Percentiles rank a stretch among this genome's conserved stretches.
phyloP scores from a whole-genome alignment of 129 eudicot species.

The Chrysanthemum makinoi region DNA sequence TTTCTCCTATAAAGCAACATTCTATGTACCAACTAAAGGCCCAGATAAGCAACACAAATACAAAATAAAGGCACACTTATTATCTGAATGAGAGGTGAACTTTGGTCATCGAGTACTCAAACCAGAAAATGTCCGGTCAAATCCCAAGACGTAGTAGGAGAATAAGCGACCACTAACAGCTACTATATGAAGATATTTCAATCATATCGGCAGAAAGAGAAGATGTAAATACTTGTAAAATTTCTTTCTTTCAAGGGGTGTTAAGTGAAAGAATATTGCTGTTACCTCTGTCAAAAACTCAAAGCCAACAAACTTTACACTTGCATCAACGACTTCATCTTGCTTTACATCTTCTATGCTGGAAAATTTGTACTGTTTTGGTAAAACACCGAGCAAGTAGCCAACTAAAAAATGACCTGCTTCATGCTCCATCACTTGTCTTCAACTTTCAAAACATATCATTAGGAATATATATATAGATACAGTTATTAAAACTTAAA shows the following conservation, averaged over 20 bases:
- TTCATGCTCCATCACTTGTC: slow-evolving; percentile 57
- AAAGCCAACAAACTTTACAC: slow-evolving; percentile 54
- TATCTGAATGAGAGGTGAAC: not conserved
- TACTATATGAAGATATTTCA: too few species aligned
- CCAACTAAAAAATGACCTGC: slow-evolving; percentile 81
- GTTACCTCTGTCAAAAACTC: slow-evolving; percentile 61
- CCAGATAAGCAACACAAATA: too few species aligned
- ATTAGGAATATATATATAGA: slow-evolving; percentile 1
- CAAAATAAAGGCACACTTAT: not conserved
- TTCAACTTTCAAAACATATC: slow-evolving; percentile 27
- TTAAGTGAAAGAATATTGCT: not conserved
- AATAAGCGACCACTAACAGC: not conserved
- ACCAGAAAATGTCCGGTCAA: not conserved
- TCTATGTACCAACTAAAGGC: not conserved
- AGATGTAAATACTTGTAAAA: slow-evolving; percentile 4
- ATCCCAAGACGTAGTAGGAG: not conserved
- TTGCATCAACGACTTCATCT: slow-evolving; percentile 44
- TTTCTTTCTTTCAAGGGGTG: not conserved
- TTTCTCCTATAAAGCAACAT: not conserved
- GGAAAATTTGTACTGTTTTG: slow-evolving; percentile 51
- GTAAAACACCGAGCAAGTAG: slow-evolving; percentile 67
- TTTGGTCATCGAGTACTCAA: not conserved
- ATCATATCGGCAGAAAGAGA: too few species aligned
- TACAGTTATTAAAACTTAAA: slow-evolving; percentile 7
- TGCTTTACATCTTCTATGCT: slow-evolving; percentile 41